These are phyloP conservation scores for Cocos nucifera DNA, from an alignment of 176 grass and related monocot species.

Conservation along the genomic window DNA sequence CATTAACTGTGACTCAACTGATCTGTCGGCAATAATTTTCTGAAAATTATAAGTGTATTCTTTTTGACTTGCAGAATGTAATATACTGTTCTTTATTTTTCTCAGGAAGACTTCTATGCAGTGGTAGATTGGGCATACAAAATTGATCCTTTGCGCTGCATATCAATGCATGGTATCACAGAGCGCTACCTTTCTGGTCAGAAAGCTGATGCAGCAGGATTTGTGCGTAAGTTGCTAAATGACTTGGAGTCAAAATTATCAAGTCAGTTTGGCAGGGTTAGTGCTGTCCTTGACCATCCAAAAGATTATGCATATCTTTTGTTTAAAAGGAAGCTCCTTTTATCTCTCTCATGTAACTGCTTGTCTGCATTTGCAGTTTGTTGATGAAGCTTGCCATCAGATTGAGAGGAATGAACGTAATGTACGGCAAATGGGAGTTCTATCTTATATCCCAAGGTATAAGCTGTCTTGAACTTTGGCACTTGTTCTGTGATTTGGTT, in stretches of 20 bases:
- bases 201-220: slow-evolving; percentile 97
- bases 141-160: slow-evolving; percentile 88
- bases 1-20: too few species aligned
- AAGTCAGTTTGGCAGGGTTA: slow-evolving; percentile 78
- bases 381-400: slow-evolving; percentile 92
- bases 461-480: neutral
- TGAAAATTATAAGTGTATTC: neutral
- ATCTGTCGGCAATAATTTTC: too few species aligned
- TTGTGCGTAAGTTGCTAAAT: slow-evolving; percentile 84
- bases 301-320: slow-evolving; percentile 15
- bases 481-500: too few species aligned
- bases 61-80: slow-evolving; percentile 1
- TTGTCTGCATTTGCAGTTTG: slow-evolving; percentile 49
- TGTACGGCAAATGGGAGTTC: slow-evolving; percentile 59
- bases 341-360: slow-evolving; percentile 13
- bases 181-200: slow-evolving; percentile 97
- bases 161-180: slow-evolving; percentile 97
- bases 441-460: slow-evolving; percentile 88
- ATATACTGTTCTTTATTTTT: slow-evolving; percentile 8
- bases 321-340: neutral
- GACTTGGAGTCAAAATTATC: slow-evolving; percentile 93
- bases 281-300: slow-evolving; percentile 15
- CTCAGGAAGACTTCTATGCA: slow-evolving; percentile 91
- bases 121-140: slow-evolving; percentile 97
- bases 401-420: slow-evolving; percentile 93